phyloP scores from a whole-genome alignment of 805 yeast genomes.

The Candida hungchunana region DNA sequence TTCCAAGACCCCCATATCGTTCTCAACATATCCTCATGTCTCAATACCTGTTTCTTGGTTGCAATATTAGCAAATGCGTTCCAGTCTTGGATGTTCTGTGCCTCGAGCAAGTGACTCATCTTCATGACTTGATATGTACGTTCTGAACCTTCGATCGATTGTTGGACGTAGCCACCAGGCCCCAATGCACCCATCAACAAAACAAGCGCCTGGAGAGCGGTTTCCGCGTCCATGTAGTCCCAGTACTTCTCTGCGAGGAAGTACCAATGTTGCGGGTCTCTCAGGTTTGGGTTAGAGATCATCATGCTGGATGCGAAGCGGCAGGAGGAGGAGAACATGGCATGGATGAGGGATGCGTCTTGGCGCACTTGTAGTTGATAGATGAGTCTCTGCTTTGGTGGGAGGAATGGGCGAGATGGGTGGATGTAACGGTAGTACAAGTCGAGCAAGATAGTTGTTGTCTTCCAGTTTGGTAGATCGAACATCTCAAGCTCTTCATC shows the following conservation, averaged over 20 bases:
- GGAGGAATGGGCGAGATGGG: constrained; percentile 33
- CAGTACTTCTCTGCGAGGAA: constrained; percentile 31
- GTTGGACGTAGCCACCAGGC: constrained; percentile 27
- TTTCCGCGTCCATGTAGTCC: constrained; percentile 27
- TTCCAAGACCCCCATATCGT: constrained; percentile 38
- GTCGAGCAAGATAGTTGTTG: constrained; percentile 32
- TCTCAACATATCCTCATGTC: constrained; percentile 32
- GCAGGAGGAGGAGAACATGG: constrained; percentile 34
- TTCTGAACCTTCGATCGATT: constrained; percentile 28
- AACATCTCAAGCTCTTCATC: constrained; percentile 29
- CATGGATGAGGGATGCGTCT: constrained; percentile 29
- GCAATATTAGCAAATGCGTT: constrained; percentile 23
- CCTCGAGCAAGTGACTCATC: constrained; percentile 13
- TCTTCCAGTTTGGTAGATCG: constrained; percentile 36
- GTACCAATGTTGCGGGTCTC: constrained; percentile 36
- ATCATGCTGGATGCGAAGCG: constrained; percentile 29
- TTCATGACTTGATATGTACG: constrained; percentile 20
- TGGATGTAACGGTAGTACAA: constrained; percentile 39
- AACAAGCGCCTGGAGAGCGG: constrained; percentile 28
- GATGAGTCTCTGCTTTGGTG: constrained; percentile 31
- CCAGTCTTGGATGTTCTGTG: constrained; percentile 24
- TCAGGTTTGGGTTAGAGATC: constrained; percentile 24
- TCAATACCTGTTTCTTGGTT: constrained; percentile 31
- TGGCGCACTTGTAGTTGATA: constrained; percentile 28
- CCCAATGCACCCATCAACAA: constrained; percentile 29